Base-by-base conservation (phyloP, 805 yeast species). In the Monosporozyma aerobia region DNA sequence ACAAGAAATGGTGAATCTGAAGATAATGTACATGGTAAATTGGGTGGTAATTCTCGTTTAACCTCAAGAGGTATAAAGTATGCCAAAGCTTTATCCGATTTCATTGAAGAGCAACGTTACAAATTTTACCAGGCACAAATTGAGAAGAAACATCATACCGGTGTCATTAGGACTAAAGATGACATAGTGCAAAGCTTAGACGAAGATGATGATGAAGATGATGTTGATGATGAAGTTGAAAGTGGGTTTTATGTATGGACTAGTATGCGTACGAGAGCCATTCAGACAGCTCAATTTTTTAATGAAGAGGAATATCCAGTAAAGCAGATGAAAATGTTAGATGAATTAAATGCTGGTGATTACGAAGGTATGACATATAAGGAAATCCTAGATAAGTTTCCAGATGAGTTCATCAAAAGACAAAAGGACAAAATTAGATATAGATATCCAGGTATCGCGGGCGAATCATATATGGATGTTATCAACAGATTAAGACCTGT, bases 381-480 rank as follows among this genome's bases (percentile, higher is more conserved):
- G 51, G 95, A 92, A 59, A 90, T 92, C 57, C 87, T 84, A 65
- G 71, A 69, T 10, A 71, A 73, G 56, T 80, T 76, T 61, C 96
- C 97, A 0, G 78, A 78, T 39, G 98, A 92, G 67, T 92, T 84
- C 64, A 80, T 78, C 44, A 78, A 89, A 16, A 78, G 98, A 54
- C 70, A 88, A 59, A 73, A 76, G 44, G 85, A 89, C 68, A 92
- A 92, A 69, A 75, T 92, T 60, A 75, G 84, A 16, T 92, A 92
- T 69, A 75, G 99, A 55, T 92, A 92, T 64, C 99, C 98, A 1
- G 99, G 99, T 3, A 87, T 89, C 49, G 97, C 98, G 7, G 99
- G 99, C 16, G 99, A 92, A 69, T 87, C 96, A 0, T 92, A 92
- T 61, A 71, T 92, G 59, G 98, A 92, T 69, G 99, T 94, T 11